phyloP scores from a whole-genome alignment of 2,329 filamentous ascomycete species.

The Microdochium nivale region DNA sequence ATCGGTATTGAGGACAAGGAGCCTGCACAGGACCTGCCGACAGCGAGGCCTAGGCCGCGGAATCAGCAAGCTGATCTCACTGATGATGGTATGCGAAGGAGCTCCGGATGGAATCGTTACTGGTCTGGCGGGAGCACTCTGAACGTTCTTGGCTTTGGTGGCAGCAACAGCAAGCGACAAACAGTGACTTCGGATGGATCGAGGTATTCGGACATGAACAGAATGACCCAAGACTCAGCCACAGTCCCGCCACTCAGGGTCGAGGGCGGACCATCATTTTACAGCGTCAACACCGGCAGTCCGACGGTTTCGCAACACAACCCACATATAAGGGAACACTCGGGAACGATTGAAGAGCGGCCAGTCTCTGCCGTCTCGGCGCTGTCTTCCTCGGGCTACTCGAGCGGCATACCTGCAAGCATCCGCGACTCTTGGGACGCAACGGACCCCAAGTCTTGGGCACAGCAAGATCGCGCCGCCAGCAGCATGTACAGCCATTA shows the following conservation, averaged over 20 bases:
- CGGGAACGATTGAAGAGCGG: slow-evolving; percentile 49
- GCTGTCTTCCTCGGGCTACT: slow-evolving; percentile 47
- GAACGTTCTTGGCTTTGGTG: slow-evolving; percentile 54
- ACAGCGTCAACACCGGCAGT: slow-evolving; percentile 59
- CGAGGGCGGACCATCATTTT: slow-evolving; percentile 53
- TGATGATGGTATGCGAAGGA: slow-evolving; percentile 43
- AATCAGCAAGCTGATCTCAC: slow-evolving; percentile 10
- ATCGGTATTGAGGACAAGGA: slow-evolving; percentile 11
- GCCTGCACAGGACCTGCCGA: slow-evolving; percentile 1
- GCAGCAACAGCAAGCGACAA: slow-evolving; percentile 28
- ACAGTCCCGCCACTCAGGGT: slow-evolving; percentile 62
- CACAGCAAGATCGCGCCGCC: slow-evolving; percentile 40
- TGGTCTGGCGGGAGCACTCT: slow-evolving; percentile 66
- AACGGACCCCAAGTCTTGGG: slow-evolving; percentile 32
- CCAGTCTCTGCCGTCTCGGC: slow-evolving; percentile 39
- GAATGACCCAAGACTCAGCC: slow-evolving; percentile 57
- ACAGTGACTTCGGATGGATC: slow-evolving; percentile 49
- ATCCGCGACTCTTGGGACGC: slow-evolving; percentile 49
- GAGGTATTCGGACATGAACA: slow-evolving; percentile 40
- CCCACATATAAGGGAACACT: slow-evolving; percentile 43
- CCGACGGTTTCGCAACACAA: slow-evolving; percentile 58
- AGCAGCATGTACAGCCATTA: slow-evolving; percentile 43
- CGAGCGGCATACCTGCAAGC: slow-evolving; percentile 58
- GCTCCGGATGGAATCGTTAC: slow-evolving; percentile 70
- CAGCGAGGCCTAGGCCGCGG: background rate